Conservation (phyloP, 345 rosid genomes). For the Luvunga scandens region DNA sequence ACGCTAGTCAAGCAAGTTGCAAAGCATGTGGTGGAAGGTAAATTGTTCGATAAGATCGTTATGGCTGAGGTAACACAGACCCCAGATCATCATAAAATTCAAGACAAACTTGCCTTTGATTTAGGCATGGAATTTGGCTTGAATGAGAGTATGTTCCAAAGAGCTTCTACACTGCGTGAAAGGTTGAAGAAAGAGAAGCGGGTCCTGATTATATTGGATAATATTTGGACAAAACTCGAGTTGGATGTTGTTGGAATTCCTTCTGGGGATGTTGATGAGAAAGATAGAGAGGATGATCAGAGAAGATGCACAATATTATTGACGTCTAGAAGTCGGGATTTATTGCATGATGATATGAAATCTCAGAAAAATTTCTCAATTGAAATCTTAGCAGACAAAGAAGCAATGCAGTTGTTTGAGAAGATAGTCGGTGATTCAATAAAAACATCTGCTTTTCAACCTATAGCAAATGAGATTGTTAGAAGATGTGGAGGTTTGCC, state of each 20-base stretch:
- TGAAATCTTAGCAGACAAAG: too few species aligned
- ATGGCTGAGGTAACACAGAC: background rate
- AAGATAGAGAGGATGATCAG: too few species aligned
- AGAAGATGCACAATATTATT: too few species aligned
- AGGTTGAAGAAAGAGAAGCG: too few species aligned
- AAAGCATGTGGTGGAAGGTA: background rate
- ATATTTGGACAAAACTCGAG: background rate
- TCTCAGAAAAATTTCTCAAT: too few species aligned
- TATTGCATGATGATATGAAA: too few species aligned
- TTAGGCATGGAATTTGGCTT: background rate
- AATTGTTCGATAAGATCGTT: background rate
- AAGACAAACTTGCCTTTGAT: background rate
- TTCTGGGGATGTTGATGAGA: too few species aligned
- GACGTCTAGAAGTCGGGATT: too few species aligned
- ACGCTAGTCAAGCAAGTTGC: slow-evolving; percentile 9
- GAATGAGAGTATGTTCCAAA: background rate
- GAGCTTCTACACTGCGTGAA: too few species aligned
- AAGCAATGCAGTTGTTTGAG: background rate
- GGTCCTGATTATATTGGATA: too few species aligned
- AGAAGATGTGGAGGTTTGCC: background rate
- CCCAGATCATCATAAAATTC: slow-evolving; percentile 1
- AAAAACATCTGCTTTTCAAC: background rate
- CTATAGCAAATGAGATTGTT: background rate
- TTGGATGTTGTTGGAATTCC: background rate
- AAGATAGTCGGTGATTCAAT: background rate